Base-by-base conservation (phyloP, 1,139 yeast species). In the Saccharomycopsis crataegensis region DNA sequence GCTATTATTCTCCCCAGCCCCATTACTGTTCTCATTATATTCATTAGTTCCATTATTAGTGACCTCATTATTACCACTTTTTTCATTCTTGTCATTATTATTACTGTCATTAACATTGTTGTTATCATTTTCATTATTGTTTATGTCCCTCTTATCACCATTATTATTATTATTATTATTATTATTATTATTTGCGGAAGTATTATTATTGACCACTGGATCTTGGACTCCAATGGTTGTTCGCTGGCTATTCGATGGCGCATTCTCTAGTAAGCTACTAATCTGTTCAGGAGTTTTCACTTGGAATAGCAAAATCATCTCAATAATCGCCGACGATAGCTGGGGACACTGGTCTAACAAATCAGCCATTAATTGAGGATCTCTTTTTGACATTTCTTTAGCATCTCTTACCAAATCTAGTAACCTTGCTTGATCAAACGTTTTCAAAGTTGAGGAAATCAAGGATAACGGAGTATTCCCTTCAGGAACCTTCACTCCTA, bases 311-410 rank as follows among this genome's bases (percentile, higher is more conserved):
- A 90, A 69, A 54, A 88, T 70, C 1, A 86, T 76, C 64, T 91
- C 97, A 6, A 91, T 88, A 40, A 90, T 71, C 0, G 96, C 94
- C 64, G 85, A 89, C 1, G 88, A 73, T 52, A 91, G 70, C 62
- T 88, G 96, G 0, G 96, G 95, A 59, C 85, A 83, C 58, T 82
- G 79, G 44, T 77, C 78, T 36, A 91, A 72, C 47, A 90, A 70
- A 34, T 77, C 77, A 52, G 77, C 78, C 68, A 87, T 86, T 58
- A 85, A 74, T 11, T 75, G 74, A 0, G 90, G 87, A 59, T 85
- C 77, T 45, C 77, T 77, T 8, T 72, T 69, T 16, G 87, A 73
- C 80, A 90, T 81, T 28, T 73, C 69, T 59, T 83, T 82, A 31
- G 90, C 80, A 56, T 84, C 89, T 48, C 71, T 72, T 43, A 90